Evolutionary conservation across 768 basidiomycete genomes (phyloP).

Genomic region (Paxillus ammoniavirescens): DNA sequence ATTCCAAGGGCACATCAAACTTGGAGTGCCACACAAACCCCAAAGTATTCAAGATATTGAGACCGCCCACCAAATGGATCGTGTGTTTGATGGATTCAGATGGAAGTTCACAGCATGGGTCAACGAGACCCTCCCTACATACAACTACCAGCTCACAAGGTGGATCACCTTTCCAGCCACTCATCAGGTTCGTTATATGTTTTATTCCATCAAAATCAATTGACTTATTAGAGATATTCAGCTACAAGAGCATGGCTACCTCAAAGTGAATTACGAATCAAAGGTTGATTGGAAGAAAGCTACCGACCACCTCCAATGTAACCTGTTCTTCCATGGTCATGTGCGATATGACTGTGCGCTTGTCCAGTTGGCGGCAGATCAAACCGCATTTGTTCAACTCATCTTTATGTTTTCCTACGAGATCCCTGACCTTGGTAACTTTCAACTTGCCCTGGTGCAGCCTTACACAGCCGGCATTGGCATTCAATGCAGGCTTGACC

Average conservation of each 20-base stretch:
- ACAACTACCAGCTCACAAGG: neutral
- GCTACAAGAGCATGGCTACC: constrained; percentile 22
- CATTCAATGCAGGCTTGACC: constrained; percentile 14
- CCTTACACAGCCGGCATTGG: constrained; percentile 13
- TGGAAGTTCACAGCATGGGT: neutral
- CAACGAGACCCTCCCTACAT: neutral
- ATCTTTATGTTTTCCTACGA: constrained; percentile 20
- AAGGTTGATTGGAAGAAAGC: constrained; percentile 26
- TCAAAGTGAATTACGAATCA: constrained; percentile 29
- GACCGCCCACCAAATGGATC: neutral
- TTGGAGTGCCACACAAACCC: neutral
- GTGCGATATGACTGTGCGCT: constrained; percentile 30
- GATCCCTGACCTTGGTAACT: constrained; percentile 5
- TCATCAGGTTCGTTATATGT: neutral
- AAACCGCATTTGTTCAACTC: constrained; percentile 14
- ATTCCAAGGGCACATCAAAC: too few relatives aligned
- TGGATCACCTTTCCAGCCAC: neutral
- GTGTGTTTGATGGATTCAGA: neutral
- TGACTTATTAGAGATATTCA: neutral
- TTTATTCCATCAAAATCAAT: too few relatives aligned
- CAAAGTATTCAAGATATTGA: constrained; percentile 6
- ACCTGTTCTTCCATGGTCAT: constrained; percentile 25
- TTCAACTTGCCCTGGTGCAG: constrained; percentile 21
- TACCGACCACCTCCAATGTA: constrained; percentile 30
- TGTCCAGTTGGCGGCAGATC: constrained; percentile 1